Percentiles rank a stretch among this genome's conserved stretches.
Evolutionary conservation across 2,329 filamentous ascomycete genomes (phyloP).

Genomic region (Calonectria fujianensis): DNA sequence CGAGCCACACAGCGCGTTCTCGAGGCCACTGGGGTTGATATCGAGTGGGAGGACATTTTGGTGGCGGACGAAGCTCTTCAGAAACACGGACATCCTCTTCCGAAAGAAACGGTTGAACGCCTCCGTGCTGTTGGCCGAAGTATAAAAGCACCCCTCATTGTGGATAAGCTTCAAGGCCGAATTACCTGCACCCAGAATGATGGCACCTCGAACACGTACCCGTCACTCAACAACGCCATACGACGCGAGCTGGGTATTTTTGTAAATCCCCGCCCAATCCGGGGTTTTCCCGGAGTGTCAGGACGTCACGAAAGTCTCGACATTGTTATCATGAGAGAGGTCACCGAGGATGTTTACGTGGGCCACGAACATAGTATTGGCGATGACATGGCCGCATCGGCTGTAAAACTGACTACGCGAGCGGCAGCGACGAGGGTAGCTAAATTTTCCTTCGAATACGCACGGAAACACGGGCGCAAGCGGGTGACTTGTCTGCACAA

Average conservation of each 20-base stretch:
- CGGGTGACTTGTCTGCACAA: constrained; percentile 38
- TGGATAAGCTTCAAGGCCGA: constrained; percentile 33
- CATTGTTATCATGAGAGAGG: constrained; percentile 36
- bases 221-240: constrained; percentile 37
- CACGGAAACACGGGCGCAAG: constrained; percentile 20
- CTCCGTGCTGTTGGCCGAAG: constrained; percentile 25
- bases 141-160: constrained; percentile 38
- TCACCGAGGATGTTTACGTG: constrained; percentile 34
- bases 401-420: constrained; percentile 33
- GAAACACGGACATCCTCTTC: constrained; percentile 30
- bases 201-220: constrained; percentile 19
- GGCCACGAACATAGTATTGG: constrained; percentile 31
- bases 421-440: constrained; percentile 25
- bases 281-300: constrained; percentile 29
- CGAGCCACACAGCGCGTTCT: constrained; percentile 28
- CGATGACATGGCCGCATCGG: constrained; percentile 27
- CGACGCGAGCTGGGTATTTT: constrained; percentile 31
- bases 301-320: constrained; percentile 22
- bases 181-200: constrained; percentile 32
- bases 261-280: constrained; percentile 32
- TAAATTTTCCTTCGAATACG: constrained; percentile 33
- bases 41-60: constrained; percentile 31
- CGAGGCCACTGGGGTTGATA: constrained; percentile 24
- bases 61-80: constrained; percentile 31
- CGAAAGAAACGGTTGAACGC: constrained; percentile 12